These are phyloP conservation scores for Syncephalis fuscata DNA, from an alignment of 371 early-diverging fungal genomes.

Conservation along the genomic window DNA sequence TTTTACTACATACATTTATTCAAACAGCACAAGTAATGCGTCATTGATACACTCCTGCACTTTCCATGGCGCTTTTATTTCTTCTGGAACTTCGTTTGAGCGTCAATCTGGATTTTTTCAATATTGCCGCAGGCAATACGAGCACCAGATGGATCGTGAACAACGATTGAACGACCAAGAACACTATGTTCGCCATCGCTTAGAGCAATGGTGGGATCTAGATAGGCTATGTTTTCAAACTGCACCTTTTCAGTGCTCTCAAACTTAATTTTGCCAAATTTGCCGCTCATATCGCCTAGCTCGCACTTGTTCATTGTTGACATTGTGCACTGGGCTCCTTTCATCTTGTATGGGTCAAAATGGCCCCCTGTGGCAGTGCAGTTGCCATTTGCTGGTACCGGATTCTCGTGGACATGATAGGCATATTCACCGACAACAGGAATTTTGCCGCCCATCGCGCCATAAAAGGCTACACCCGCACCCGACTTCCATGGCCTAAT, in stretches of 20 bases:
- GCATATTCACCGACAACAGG: too few species aligned
- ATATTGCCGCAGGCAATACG: slow-evolving; percentile 29
- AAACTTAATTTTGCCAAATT: slow-evolving; percentile 20
- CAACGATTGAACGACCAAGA: slow-evolving; percentile 26
- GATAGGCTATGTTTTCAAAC: too few species aligned
- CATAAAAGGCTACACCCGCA: too few species aligned
- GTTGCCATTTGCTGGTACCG: slow-evolving; percentile 20
- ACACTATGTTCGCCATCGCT: slow-evolving; percentile 9
- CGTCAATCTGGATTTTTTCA: too few species aligned
- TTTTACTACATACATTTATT: too few species aligned
- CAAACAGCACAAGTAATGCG: too few species aligned
- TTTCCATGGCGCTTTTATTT: too few species aligned
- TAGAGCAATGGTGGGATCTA: slow-evolving; percentile 1
- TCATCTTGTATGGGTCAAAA: slow-evolving; percentile 18
- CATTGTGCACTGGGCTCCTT: slow-evolving; percentile 1
- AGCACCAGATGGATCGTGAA: slow-evolving; percentile 19
- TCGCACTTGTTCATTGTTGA: slow-evolving; percentile 15
- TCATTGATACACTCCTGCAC: too few species aligned
- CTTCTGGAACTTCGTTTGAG: too few species aligned
- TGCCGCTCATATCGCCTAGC: slow-evolving; percentile 26
- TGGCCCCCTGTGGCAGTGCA: slow-evolving; percentile 26
- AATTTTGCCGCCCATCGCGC: too few species aligned
- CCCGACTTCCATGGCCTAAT: too few species aligned
- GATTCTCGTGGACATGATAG: slow-evolving; percentile 24
- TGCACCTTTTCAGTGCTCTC: too few species aligned